phyloP scores from a whole-genome alignment of 2,329 filamentous ascomycete species.

The Botrytis aclada region DNA sequence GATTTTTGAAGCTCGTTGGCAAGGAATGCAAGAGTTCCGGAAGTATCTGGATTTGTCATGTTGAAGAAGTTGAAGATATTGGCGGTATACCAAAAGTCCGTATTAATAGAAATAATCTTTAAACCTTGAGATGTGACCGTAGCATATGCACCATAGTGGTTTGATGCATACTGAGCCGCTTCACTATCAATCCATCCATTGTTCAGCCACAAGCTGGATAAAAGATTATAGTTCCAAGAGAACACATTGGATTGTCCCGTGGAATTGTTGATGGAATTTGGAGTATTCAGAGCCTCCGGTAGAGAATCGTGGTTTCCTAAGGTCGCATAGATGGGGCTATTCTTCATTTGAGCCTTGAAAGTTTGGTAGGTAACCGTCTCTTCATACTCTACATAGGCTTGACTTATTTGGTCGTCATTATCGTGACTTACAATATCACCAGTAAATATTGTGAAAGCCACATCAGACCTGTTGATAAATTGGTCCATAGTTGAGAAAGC shows the following conservation, averaged over 20 bases:
- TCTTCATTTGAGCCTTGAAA: constrained; percentile 33
- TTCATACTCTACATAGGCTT: constrained; percentile 34
- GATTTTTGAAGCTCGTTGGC: constrained; percentile 31
- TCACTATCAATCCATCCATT: constrained; percentile 33
- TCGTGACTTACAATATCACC: constrained; percentile 38
- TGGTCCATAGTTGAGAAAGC: constrained; percentile 22
- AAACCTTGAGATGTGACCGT: constrained; percentile 23
- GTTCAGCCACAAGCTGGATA: constrained; percentile 21
- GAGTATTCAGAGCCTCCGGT: constrained; percentile 4
- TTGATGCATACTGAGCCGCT: constrained; percentile 31
- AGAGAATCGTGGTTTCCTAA: constrained; percentile 35
- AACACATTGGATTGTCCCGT: constrained; percentile 18
- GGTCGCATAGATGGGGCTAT: constrained; percentile 32
- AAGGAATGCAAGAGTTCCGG: constrained; percentile 30
- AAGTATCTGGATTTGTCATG: constrained; percentile 31
- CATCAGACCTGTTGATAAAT: constrained; percentile 15
- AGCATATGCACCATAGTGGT: constrained; percentile 26
- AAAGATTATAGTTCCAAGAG: constrained; percentile 19
- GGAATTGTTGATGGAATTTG: constrained; percentile 12
- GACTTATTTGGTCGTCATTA: constrained; percentile 30
- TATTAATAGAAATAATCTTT: constrained; percentile 34
- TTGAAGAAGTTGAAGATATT: constrained; percentile 35
- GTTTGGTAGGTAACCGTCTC: constrained; percentile 32
- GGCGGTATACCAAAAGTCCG: constrained; percentile 34
- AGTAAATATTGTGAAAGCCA: constrained; percentile 37